Evolutionary conservation across 495 filamentous ascomycete genomes (phyloP).

Genomic region (Stereocaulon alpinum): DNA sequence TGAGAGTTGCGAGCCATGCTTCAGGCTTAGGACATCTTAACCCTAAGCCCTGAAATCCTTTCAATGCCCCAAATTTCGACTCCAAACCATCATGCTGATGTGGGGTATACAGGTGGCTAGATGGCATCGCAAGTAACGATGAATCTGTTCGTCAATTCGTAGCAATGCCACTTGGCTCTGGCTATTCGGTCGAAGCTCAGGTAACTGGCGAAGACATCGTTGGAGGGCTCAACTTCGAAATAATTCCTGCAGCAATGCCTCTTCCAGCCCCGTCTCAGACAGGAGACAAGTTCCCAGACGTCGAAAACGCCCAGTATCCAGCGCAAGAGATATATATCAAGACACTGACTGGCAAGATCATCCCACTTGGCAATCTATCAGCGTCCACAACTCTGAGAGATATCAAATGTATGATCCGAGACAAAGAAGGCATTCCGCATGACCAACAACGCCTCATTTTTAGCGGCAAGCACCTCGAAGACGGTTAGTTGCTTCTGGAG

Average conservation of each 20-base stretch:
- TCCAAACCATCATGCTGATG: no score
- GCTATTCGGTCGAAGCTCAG: conserved; percentile 41
- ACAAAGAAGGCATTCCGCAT: conserved; percentile 21
- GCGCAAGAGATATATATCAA: conserved; percentile 19
- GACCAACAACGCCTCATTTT: conserved; percentile 23
- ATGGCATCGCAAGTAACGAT: conserved; percentile 32
- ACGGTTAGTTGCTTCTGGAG: no score
- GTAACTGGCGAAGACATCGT: conserved; percentile 33
- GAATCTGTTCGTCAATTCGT: conserved; percentile 23
- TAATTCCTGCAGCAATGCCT: conserved; percentile 27
- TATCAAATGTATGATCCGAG: conserved; percentile 23
- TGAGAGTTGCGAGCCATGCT: no score
- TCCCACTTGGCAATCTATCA: conserved; percentile 6
- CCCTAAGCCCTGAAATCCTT: no score
- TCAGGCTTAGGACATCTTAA: no score
- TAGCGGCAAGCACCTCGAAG: no score
- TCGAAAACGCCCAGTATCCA: not conserved
- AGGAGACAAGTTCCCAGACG: no score
- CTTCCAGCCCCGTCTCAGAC: not conserved
- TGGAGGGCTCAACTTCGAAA: conserved; percentile 39
- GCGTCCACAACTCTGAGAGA: conserved; percentile 18
- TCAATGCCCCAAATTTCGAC: no score
- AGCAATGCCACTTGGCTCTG: conserved; percentile 26
- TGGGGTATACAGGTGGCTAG: conserved; percentile 35
- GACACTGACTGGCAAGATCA: conserved; percentile 22